These are phyloP conservation scores for Candida sp. DNA, from an alignment of 1,139 yeast species.

Conservation along the genomic window DNA sequence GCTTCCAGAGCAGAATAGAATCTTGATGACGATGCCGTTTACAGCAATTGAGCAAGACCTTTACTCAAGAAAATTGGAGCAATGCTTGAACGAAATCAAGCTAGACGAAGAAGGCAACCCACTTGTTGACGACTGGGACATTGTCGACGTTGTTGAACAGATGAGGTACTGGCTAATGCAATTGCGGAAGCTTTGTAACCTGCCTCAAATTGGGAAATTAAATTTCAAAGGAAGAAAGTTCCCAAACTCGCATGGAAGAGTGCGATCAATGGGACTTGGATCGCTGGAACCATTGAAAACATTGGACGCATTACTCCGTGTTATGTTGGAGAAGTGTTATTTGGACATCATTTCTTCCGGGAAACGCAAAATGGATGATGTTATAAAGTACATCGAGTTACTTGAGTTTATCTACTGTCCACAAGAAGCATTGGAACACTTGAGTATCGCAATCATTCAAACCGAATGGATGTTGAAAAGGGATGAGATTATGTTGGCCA, in stretches of 20 bases:
- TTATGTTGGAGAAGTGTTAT: constrained; percentile 60
- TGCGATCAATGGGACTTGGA: constrained; percentile 13
- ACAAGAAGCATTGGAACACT: constrained; percentile 45
- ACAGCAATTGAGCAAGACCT: constrained; percentile 84
- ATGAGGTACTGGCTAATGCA: constrained; percentile 72
- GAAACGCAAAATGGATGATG: constrained; percentile 46
- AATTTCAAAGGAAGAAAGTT: constrained; percentile 34
- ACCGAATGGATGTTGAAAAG: constrained; percentile 32
- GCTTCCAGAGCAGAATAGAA: constrained; percentile 78
- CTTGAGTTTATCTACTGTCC: constrained; percentile 60
- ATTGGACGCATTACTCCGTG: constrained; percentile 66
- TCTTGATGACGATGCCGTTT: constrained; percentile 73
- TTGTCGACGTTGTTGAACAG: constrained; percentile 40
- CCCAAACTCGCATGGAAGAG: constrained; percentile 19
- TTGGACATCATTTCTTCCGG: constrained; percentile 54
- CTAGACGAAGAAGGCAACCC: constrained; percentile 65
- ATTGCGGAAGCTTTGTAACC: constrained; percentile 82
- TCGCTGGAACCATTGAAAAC: constrained; percentile 45
- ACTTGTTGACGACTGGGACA: constrained; percentile 52
- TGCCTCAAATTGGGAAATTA: constrained; percentile 68
- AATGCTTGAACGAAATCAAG: constrained; percentile 66
- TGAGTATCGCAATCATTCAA: constrained; percentile 42
- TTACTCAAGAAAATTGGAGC: constrained; percentile 65
- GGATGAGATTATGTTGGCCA: constrained; percentile 21
- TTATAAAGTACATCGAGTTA: constrained; percentile 64